Percentiles rank a stretch among this genome's conserved stretches.
Evolutionary conservation across 306 rosid species (phyloP).

Genomic region (Inga laurina): DNA sequence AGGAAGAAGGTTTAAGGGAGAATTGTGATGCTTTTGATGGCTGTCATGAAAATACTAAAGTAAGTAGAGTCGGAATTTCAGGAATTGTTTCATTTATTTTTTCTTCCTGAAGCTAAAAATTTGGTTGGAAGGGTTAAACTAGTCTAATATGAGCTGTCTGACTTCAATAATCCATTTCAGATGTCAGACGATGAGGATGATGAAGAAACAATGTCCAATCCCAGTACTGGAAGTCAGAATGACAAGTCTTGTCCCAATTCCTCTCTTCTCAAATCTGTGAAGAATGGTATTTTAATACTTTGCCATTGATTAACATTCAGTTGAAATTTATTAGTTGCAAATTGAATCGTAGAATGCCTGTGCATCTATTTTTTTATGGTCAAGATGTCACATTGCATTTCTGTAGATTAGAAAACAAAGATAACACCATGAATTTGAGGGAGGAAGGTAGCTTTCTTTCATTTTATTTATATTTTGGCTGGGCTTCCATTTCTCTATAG

Average conservation of each 20-base stretch:
- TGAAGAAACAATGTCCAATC: conserved; percentile 51
- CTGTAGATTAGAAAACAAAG: background rate
- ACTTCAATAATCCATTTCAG: conserved; percentile 26
- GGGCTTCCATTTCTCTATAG: background rate
- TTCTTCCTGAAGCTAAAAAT: background rate
- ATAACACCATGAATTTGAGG: background rate
- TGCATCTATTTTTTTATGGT: background rate
- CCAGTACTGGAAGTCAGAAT: conserved; percentile 71
- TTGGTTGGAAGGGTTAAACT: background rate
- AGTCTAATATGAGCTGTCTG: background rate
- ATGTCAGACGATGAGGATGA: conserved; percentile 76
- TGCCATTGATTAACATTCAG: background rate
- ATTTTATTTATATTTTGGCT: background rate
- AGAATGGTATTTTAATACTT: conserved; percentile 39
- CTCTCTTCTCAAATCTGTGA: conserved; percentile 32
- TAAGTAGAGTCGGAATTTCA: conserved; percentile 18
- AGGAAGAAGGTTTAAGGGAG: conserved; percentile 74
- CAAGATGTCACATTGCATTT: background rate
- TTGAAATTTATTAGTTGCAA: background rate
- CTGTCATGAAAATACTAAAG: conserved; percentile 48
- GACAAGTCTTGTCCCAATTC: conserved; percentile 47
- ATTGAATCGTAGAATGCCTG: background rate
- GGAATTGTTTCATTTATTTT: background rate
- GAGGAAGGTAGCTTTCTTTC: background rate
- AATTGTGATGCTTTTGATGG: conserved; percentile 42